Evolutionary conservation across 345 rosid genomes (phyloP).

Genomic region (Syzygium jambos): DNA sequence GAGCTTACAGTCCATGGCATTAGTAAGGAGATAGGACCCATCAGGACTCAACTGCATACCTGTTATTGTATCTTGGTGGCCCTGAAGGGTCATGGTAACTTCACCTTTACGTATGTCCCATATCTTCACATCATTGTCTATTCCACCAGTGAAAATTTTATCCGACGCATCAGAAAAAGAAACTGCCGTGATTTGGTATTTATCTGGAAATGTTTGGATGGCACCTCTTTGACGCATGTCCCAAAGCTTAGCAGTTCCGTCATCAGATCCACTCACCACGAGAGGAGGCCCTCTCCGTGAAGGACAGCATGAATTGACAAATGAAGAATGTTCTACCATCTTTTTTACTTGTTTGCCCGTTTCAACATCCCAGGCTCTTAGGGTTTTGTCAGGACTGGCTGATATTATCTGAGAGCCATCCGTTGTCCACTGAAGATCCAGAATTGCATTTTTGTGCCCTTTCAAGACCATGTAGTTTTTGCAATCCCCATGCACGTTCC

Average conservation of each 20-base stretch:
- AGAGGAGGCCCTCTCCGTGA: slow-evolving; percentile 90
- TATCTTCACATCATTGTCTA: slow-evolving; percentile 77
- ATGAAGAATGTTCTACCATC: slow-evolving; percentile 94
- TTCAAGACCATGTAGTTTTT: slow-evolving; percentile 90
- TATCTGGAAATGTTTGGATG: slow-evolving; percentile 95
- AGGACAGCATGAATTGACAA: slow-evolving; percentile 89
- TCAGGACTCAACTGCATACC: slow-evolving; percentile 94
- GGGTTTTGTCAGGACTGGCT: slow-evolving; percentile 91
- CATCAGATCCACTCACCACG: slow-evolving; percentile 90
- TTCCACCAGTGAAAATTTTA: slow-evolving; percentile 89
- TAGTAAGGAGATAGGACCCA: slow-evolving; percentile 93
- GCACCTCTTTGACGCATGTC: slow-evolving; percentile 99
- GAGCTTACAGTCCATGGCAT: slow-evolving; percentile 92
- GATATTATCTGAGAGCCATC: slow-evolving; percentile 89
- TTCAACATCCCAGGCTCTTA: slow-evolving; percentile 93
- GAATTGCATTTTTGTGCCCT: slow-evolving; percentile 92
- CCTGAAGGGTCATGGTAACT: slow-evolving; percentile 83
- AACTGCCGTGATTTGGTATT: slow-evolving; percentile 93
- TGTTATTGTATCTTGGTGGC: slow-evolving; percentile 93
- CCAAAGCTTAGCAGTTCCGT: slow-evolving; percentile 98
- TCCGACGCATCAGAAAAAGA: slow-evolving; percentile 93
- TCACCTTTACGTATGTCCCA: slow-evolving; percentile 95
- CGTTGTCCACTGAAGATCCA: slow-evolving; percentile 91
- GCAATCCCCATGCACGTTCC: slow-evolving; percentile 91
- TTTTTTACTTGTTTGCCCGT: slow-evolving; percentile 91